These are phyloP conservation scores for Claviceps arundinis DNA, from an alignment of 2,329 filamentous ascomycete species.

Conservation along the genomic window DNA sequence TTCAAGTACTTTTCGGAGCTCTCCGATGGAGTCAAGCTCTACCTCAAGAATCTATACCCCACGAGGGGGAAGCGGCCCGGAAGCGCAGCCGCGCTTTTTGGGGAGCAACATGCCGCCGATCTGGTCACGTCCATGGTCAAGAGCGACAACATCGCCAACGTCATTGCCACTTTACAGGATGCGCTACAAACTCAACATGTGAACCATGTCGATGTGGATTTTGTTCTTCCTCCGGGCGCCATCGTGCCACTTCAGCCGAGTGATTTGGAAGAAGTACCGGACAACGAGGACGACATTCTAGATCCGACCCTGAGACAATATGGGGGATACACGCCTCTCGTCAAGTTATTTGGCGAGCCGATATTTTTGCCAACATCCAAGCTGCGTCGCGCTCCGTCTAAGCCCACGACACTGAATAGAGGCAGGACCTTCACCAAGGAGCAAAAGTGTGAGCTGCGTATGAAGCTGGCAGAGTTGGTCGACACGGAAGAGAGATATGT, in stretches of 20 bases:
- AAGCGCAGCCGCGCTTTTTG: constrained; percentile 59
- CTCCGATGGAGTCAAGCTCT: constrained; percentile 59
- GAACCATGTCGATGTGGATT: constrained; percentile 75
- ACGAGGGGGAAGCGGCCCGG: constrained; percentile 45
- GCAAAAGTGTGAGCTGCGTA: constrained; percentile 72
- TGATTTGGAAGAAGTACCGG: constrained; percentile 44
- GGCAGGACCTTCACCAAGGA: constrained; percentile 65
- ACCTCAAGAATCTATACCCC: constrained; percentile 48
- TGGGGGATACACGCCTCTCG: constrained; percentile 60
- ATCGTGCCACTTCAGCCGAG: constrained; percentile 52
- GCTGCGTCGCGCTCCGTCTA: constrained; percentile 74
- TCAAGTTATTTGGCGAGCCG: constrained; percentile 69
- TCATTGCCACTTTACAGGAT: constrained; percentile 59
- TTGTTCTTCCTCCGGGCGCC: constrained; percentile 68
- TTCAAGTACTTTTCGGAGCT: constrained; percentile 91
- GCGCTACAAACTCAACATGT: constrained; percentile 71
- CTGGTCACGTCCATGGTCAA: constrained; percentile 73
- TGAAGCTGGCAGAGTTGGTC: constrained; percentile 80
- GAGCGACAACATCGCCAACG: constrained; percentile 62
- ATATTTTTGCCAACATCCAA: constrained; percentile 79
- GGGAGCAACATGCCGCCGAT: constrained; percentile 85
- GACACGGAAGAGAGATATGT: constrained; percentile 95
- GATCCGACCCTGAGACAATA: constrained; percentile 57
- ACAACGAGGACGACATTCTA: constrained; percentile 52
- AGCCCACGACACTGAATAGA: constrained; percentile 66